Percentiles rank a stretch among this genome's conserved stretches.
phyloP scores from a whole-genome alignment of 352 stramenopile species.

The Phytophthora litchii region DNA sequence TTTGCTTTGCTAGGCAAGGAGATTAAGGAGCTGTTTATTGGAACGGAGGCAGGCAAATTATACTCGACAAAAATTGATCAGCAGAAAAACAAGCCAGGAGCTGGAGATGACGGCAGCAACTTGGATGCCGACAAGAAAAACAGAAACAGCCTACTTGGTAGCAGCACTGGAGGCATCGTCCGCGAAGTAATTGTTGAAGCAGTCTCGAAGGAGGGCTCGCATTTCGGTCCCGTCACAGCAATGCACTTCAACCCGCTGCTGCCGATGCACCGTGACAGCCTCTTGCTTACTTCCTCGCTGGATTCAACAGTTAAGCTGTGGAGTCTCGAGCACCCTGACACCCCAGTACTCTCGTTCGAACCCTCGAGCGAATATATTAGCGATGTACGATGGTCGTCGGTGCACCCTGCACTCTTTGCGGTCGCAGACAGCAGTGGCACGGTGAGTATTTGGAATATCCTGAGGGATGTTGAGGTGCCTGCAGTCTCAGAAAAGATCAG shows the following conservation, averaged over 20 bases:
- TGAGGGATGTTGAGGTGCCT: constrained; percentile 83
- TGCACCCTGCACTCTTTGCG: constrained; percentile 82
- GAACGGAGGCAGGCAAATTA: constrained; percentile 81
- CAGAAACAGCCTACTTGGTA: constrained; percentile 34
- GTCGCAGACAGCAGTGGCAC: constrained; percentile 77
- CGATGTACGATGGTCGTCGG: constrained; percentile 84
- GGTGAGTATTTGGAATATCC: constrained; percentile 87
- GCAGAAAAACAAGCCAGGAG: constrained; percentile 68
- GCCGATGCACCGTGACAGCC: constrained; percentile 67
- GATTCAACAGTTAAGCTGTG: constrained; percentile 90
- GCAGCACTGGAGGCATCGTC: constrained; percentile 30
- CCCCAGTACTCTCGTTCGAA: constrained; percentile 82
- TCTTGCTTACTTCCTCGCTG: constrained; percentile 84
- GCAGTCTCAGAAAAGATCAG: constrained; percentile 68
- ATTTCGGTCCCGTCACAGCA: constrained; percentile 84
- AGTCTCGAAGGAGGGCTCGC: constrained; percentile 67
- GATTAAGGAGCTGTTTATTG: constrained; percentile 85
- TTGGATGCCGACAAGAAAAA: constrained; percentile 50
- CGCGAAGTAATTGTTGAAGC: constrained; percentile 76
- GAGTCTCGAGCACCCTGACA: constrained; percentile 79
- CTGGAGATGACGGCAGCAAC: constrained; percentile 25
- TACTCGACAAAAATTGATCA: constrained; percentile 79
- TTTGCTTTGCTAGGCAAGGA: constrained; percentile 86
- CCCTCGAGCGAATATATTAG: constrained; percentile 90
- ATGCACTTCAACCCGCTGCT: constrained; percentile 87